Conservation (phyloP, 257 asterid genomes). For the Cinchona pubescens region DNA sequence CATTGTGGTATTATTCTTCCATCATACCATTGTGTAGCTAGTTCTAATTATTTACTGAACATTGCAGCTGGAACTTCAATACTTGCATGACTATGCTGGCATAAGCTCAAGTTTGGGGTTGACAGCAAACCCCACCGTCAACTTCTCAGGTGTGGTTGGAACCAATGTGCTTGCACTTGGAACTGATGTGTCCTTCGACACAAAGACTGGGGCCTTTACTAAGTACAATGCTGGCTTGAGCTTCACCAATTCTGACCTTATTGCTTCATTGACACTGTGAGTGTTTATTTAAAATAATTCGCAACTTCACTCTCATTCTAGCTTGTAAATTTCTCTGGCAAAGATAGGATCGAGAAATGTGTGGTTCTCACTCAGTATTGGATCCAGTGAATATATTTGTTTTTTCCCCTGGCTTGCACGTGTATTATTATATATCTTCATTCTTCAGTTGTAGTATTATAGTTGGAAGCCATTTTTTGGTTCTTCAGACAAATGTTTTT, state of each 20-base stretch:
- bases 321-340: not conserved
- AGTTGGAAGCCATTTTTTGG: not conserved
- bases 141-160: conserved; percentile 48
- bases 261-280: conserved; percentile 48
- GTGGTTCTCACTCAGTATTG: not conserved
- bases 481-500: not conserved
- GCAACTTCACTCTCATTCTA: not conserved
- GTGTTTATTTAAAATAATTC: conserved; percentile 13
- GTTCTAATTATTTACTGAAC: not conserved
- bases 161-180: conserved; percentile 39
- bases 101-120: conserved; percentile 43
- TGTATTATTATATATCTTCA: no score
- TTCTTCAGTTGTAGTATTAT: not conserved
- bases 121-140: conserved; percentile 50
- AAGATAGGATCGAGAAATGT: not conserved
- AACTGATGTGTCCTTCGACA: conserved; percentile 44
- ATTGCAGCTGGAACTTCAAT: conserved; percentile 48
- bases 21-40: not conserved
- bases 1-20: not conserved
- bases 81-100: conserved; percentile 44
- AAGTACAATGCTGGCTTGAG: conserved; percentile 44
- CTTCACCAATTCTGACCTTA: conserved; percentile 44
- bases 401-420: not conserved
- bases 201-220: conserved; percentile 39
- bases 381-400: not conserved